phyloP scores from a whole-genome alignment of 169 alveolate species.

The Plasmodium coatneyi region DNA sequence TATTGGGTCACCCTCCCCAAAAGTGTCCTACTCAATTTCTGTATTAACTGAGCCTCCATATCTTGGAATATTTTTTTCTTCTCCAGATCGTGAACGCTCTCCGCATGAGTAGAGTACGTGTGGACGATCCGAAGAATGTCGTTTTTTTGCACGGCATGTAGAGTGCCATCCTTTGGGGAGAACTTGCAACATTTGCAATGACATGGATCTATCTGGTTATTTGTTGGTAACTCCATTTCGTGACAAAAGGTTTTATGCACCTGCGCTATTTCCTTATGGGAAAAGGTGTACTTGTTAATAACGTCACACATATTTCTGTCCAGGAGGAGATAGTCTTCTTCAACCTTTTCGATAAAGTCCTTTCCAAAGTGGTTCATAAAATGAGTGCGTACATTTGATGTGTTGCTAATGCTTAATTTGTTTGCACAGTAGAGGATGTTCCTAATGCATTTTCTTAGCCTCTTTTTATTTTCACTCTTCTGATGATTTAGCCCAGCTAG shows the following conservation, averaged over 20 bases:
- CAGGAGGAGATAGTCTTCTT: constrained; percentile 13
- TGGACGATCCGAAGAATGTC: constrained; percentile 11
- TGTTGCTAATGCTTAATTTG: constrained; percentile 42
- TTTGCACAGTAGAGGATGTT: constrained; percentile 48
- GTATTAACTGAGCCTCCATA: background rate
- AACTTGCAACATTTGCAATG: constrained; percentile 19
- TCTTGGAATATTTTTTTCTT: background rate
- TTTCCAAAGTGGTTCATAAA: constrained; percentile 32
- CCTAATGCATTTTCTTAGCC: constrained; percentile 28
- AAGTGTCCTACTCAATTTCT: background rate
- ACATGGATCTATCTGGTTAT: background rate
- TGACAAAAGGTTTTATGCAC: background rate
- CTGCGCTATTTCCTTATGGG: constrained; percentile 19
- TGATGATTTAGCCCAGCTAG: background rate
- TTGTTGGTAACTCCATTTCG: constrained; percentile 25
- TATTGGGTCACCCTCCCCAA: background rate
- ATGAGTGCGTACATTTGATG: constrained; percentile 22
- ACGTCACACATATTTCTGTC: constrained; percentile 14
- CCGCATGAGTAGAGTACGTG: constrained; percentile 1
- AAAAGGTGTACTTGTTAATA: constrained; percentile 39
- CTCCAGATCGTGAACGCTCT: background rate
- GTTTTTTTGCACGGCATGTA: constrained; percentile 1
- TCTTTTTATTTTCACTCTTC: background rate
- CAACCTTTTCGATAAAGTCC: constrained; percentile 27
- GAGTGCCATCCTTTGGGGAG: background rate